Conservation (phyloP, 2,329 filamentous ascomycete genomes). For the Phialocephala subalpina region DNA sequence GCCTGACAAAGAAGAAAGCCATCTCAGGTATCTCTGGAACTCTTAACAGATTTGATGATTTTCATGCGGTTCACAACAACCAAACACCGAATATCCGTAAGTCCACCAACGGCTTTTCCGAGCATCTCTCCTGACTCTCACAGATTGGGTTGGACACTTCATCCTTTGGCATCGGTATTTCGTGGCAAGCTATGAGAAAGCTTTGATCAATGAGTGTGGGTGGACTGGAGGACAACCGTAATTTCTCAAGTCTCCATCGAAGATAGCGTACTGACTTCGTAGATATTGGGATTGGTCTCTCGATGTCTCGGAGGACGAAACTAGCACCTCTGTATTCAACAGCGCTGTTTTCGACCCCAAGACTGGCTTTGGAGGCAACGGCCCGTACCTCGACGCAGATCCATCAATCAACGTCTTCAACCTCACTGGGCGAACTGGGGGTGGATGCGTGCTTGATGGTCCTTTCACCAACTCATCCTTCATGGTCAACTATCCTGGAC, state of each 20-base stretch:
- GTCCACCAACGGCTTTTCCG: neutral
- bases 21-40: neutral
- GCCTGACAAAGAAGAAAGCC: neutral
- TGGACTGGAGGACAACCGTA: neutral
- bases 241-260: neutral
- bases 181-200: neutral
- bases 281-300: conserved; percentile 2
- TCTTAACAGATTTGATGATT: neutral
- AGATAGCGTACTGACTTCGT: neutral
- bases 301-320: neutral
- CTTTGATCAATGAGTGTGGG: neutral
- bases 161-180: neutral
- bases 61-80: conserved; percentile 1
- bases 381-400: neutral
- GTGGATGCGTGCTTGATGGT: neutral
- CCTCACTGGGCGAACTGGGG: neutral
- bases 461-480: neutral
- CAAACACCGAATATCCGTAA: neutral
- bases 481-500: neutral
- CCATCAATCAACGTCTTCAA: neutral
- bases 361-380: neutral
- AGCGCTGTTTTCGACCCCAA: neutral
- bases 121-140: neutral
- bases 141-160: neutral
- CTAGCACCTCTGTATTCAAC: neutral